Conservation (phyloP, 768 basidiomycete species). For the Russula emetica region DNA sequence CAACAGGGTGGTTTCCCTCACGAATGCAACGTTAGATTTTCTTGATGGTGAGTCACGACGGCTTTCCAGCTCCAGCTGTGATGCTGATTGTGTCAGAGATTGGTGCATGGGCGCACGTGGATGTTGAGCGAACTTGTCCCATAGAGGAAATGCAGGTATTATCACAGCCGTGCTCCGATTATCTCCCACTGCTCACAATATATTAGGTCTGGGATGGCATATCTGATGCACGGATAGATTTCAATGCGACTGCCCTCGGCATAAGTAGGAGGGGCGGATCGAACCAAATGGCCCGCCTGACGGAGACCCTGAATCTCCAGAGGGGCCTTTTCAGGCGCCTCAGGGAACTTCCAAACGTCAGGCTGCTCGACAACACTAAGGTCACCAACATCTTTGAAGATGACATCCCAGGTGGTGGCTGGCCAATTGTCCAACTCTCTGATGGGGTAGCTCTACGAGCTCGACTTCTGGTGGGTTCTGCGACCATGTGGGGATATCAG, state of each 20-base stretch:
- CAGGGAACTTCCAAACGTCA: conserved; percentile 45
- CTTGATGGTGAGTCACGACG: conserved; percentile 48
- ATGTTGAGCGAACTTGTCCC: conserved; percentile 58
- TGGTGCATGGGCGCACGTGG: conserved; percentile 81
- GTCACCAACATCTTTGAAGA: conserved; percentile 67
- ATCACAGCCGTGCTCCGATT: conserved; percentile 1
- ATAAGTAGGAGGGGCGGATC: conserved; percentile 30
- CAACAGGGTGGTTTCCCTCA: conserved; percentile 84
- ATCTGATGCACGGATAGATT: conserved; percentile 72
- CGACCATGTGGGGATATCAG: not conserved
- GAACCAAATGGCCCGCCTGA: conserved; percentile 72
- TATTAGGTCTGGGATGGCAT: conserved; percentile 87
- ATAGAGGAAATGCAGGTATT: conserved; percentile 83
- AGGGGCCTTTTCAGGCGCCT: conserved; percentile 71
- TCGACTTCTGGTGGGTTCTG: conserved; percentile 61
- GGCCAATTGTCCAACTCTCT: conserved; percentile 78
- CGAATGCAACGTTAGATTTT: conserved; percentile 64
- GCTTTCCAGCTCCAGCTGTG: not conserved
- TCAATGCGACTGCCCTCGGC: conserved; percentile 52
- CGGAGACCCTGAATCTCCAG: conserved; percentile 92
- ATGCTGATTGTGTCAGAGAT: conserved; percentile 47
- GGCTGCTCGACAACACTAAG: conserved; percentile 66
- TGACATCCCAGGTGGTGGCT: conserved; percentile 48
- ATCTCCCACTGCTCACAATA: conserved; percentile 9
- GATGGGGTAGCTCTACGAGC: conserved; percentile 62